Conservation (phyloP, 805 yeast genomes). For the Wickerhamiella cacticola region DNA sequence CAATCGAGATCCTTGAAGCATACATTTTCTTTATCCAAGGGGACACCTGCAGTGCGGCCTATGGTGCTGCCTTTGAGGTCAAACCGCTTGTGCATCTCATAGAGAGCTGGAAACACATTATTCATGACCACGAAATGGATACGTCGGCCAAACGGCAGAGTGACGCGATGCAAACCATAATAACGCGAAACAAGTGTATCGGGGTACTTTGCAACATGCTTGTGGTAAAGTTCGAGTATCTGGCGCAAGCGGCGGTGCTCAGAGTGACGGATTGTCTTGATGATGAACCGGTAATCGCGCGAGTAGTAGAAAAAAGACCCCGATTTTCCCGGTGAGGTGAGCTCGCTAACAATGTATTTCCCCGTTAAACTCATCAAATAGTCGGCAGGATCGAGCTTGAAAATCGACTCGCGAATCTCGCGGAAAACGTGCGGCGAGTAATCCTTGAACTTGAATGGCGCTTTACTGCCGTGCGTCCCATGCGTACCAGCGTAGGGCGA, state of each 20-base stretch:
- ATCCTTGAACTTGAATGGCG: constrained; percentile 94
- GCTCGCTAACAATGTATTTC: constrained; percentile 77
- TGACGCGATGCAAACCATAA: constrained; percentile 87
- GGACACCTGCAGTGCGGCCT: constrained; percentile 41
- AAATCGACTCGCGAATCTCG: constrained; percentile 55
- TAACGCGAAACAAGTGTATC: constrained; percentile 84
- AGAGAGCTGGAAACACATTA: constrained; percentile 86
- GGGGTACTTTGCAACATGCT: constrained; percentile 72
- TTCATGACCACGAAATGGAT: constrained; percentile 95
- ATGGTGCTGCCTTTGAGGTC: constrained; percentile 89
- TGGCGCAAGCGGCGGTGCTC: constrained; percentile 77
- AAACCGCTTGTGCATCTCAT: constrained; percentile 71
- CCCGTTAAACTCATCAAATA: constrained; percentile 86
- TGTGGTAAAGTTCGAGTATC: constrained; percentile 61
- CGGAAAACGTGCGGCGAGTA: constrained; percentile 94
- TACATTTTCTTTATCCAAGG: constrained; percentile 23
- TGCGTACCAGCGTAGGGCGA: not conserved
- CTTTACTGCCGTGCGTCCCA: constrained; percentile 52
- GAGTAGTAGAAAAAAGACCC: constrained; percentile 95
- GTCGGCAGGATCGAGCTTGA: constrained; percentile 92
- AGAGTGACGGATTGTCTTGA: constrained; percentile 86
- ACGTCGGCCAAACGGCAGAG: constrained; percentile 71
- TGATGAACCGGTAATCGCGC: constrained; percentile 83
- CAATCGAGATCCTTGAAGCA: constrained; percentile 84
- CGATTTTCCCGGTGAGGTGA: constrained; percentile 92